Percentiles rank a stretch among this genome's conserved stretches.
Conservation (phyloP, 371 early-diverging fungal species). For the Rhizopus microsporus region DNA sequence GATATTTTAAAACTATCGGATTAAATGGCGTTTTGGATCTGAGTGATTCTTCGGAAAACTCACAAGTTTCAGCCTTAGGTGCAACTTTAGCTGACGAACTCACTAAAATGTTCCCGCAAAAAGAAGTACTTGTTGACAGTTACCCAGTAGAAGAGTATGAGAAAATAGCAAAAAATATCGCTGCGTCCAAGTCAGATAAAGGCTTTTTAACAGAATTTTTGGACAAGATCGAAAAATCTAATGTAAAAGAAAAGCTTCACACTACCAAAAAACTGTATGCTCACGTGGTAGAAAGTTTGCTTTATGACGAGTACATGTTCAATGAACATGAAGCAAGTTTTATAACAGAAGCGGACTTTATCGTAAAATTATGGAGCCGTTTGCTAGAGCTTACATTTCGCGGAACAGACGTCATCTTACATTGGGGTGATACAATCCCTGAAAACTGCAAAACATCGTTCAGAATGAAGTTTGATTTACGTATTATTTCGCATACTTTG, state of each 20-base stretch:
- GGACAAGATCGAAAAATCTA: constrained; percentile 3
- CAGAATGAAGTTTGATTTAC: background rate
- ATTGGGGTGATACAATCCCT: constrained; percentile 1
- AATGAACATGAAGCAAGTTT: constrained; percentile 4
- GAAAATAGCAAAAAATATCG: constrained; percentile 4
- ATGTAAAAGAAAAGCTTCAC: constrained; percentile 6
- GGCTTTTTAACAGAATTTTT: constrained; percentile 7
- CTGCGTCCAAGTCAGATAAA: background rate
- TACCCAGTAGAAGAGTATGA: background rate
- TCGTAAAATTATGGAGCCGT: background rate
- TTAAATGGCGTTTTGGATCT: background rate
- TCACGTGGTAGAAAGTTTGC: constrained; percentile 4
- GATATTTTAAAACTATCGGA: background rate
- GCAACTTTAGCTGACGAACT: background rate
- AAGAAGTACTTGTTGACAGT: background rate
- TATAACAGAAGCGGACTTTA: constrained; percentile 7
- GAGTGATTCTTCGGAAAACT: background rate
- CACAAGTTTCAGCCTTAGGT: background rate
- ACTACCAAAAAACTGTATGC: constrained; percentile 7
- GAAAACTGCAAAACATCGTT: background rate
- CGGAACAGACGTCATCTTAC: background rate
- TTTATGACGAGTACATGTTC: constrained; percentile 10
- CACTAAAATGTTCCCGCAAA: constrained; percentile 3
- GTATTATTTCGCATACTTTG: constrained; percentile 1
- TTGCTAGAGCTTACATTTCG: background rate